Base-by-base conservation (phyloP, 306 rosid species). In the Begonia loranthoides region DNA sequence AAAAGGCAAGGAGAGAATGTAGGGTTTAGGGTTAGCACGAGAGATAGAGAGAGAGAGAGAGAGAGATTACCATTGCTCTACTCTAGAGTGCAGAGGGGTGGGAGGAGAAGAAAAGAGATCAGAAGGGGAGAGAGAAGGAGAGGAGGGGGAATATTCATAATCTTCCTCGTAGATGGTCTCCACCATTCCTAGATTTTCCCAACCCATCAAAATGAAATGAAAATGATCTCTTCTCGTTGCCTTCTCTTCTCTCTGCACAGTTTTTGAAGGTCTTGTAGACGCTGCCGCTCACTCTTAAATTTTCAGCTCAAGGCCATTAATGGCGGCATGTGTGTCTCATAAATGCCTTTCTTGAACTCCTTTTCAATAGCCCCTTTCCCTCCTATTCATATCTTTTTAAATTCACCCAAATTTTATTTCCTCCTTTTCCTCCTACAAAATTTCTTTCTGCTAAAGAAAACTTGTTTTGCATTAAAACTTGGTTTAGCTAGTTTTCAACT, bases 101-200 rank as follows among this genome's bases (percentile, higher is more conserved):
- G 77, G 79, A 51, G 90, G 81, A 61, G 82, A 75, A 15, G 77
- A 73, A 51, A 59, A 52, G 36, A 28, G 7, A 4, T 28, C 36
- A 2, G 83, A 56, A 0, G 83, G 69, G 17, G 88, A 82, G 51
- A 77, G 73, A 58, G 94, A 73, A 51, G 85, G 75, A n/a, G 87
- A 62, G n/a, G 84, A 51, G 11, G 87, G 71, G 14, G 82, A 81
- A 41, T 68, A 73, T 17, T 81, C 84, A 40, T 44, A 71, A 50
- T 79, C 90, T 65, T 88, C 94, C 36, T 87, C 96, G 56, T 84
- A 75, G 52, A 88, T 88, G 58, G 96, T 88, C 13, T 81, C 83
- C 40, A 87, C 92, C 9, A 66, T 51, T 2, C 78, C 79, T 15
- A 81, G 66, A 54, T 76, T 75, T 56, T 73, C 61, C 88, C 83